Evolutionary conservation across 129 eudicot species (phyloP).

Genomic region (Flaveria trinervia): DNA sequence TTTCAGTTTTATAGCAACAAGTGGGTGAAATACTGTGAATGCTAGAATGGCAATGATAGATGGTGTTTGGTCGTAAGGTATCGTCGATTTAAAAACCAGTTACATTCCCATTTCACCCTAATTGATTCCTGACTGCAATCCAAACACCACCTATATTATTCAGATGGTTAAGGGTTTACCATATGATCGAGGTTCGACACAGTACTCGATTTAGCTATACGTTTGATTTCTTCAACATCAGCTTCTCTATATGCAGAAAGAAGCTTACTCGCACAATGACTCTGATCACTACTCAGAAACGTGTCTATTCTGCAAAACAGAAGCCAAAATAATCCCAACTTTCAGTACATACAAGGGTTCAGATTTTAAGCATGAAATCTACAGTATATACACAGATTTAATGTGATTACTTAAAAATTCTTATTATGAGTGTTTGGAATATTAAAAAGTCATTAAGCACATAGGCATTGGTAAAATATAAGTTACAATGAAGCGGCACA

Average conservation of each 20-base stretch:
- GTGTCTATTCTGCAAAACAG: conserved; percentile 67
- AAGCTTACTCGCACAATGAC: conserved; percentile 87
- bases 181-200: conserved; percentile 74
- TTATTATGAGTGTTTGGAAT: conserved; percentile 9
- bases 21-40: not conserved
- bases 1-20: not conserved
- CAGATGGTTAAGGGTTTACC: conserved; percentile 43
- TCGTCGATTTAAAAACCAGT: not conserved
- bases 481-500: not conserved
- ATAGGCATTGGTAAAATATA: not conserved
- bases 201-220: conserved; percentile 69
- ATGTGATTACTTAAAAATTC: not conserved
- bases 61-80: not conserved
- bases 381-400: conserved; percentile 9
- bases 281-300: conserved; percentile 85
- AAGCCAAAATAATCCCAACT: conserved; percentile 11
- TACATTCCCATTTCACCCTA: not conserved
- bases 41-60: not conserved
- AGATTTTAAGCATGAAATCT: conserved; percentile 4
- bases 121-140: not conserved
- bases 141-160: not conserved
- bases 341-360: not conserved
- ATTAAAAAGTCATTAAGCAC: conserved; percentile 22
- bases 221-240: conserved; percentile 79
- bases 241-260: conserved; percentile 90